These are phyloP conservation scores for Ganoderma multipileum DNA, from an alignment of 1,284 basidiomycete species.

Conservation along the genomic window DNA sequence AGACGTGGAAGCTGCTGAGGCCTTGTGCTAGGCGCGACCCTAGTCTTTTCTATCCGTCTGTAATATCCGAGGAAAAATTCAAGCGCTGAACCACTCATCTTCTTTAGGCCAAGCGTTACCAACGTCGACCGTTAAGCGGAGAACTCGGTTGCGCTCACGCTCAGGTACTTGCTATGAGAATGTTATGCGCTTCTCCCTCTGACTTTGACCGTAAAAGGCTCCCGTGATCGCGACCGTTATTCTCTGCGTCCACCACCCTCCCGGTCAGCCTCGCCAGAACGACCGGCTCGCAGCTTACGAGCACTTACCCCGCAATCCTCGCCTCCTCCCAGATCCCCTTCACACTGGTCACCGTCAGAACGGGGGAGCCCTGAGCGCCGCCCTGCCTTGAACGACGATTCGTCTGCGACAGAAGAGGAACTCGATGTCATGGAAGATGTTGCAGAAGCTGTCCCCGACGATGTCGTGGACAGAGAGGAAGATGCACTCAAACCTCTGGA, in stretches of 20 bases:
- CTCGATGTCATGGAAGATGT: neutral
- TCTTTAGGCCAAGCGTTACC: neutral
- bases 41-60: neutral
- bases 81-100: neutral
- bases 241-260: neutral
- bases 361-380: conserved; percentile 10
- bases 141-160: neutral
- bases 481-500: neutral
- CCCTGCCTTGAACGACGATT: neutral
- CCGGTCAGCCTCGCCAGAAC: neutral
- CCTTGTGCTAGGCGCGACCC: too few relatives aligned
- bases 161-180: neutral
- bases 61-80: too few relatives aligned
- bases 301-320: conserved; percentile 11
- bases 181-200: neutral
- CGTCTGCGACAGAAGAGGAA: conserved; percentile 23
- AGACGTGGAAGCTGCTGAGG: too few relatives aligned
- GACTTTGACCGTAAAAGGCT: neutral
- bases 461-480: neutral
- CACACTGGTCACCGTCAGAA: conserved; percentile 27
- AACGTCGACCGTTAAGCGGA: neutral
- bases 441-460: neutral
- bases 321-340: conserved; percentile 19
- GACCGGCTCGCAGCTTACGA: neutral
- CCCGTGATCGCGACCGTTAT: neutral